Base-by-base conservation (phyloP, 129 eudicot species). In the Chrysanthemum makinoi region DNA sequence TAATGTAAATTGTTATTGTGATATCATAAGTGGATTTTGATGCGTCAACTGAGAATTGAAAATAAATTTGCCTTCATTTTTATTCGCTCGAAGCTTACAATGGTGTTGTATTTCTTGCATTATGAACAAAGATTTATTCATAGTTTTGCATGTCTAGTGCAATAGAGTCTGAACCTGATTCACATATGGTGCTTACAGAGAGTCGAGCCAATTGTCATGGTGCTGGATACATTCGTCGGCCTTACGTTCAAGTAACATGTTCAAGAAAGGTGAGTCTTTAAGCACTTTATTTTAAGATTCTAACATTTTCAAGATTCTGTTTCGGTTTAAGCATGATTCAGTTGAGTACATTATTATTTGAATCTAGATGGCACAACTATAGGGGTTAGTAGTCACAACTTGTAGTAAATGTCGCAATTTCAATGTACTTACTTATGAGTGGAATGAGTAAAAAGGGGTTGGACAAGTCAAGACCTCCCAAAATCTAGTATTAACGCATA, bases 171-270 rank as follows among this genome's bases (percentile, higher is more conserved):
- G 65, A 65, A 62, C 24, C 15, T 78, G 24, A 52, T 52, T 16
- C 13, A 71, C 13, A 68, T 61, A 56, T 64, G 55, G 15, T 71
- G 71, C 56, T 78, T 79, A 70, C 77, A 85, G 95, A 74, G 80
- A 74, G 43, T 64, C 75, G 50, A 66, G 16, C 60, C 62, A 56
- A 17, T 44, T 60, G 50, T 16, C 71, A 56, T 74, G 79, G 35
- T 26, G 82, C 63, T 75, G 80, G 80, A 86, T 75, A 76, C 82
- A 77, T 50, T 57, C 78, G 64, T 74, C 89, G 60, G 71, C 80
- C 74, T 81, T 83, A 53, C 77, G 56, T 52, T 30, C 74, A 58
- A 73, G 68, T 74, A 66, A 62, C 50, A 56, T 62, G 66, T 62
- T 81, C 20, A 65, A 65, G 53, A 69, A 69, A 81, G 92, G 92